Percentiles rank a stretch among this genome's conserved stretches.
Conservation (phyloP, 108 stramenopile genomes). For the Fistulifera pelliculosa region DNA sequence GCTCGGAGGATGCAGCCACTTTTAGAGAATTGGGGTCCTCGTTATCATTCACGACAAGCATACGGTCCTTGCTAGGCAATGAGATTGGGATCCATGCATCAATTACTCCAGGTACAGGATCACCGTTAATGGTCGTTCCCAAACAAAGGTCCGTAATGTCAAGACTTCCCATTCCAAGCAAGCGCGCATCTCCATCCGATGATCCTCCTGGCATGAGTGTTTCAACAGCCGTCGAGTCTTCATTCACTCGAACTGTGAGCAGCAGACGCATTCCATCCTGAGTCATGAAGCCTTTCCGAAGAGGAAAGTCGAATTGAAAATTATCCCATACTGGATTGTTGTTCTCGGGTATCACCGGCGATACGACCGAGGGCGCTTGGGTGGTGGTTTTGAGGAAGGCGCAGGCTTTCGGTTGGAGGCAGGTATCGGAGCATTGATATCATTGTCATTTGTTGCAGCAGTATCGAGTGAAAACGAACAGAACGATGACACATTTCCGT, state of each 20-base stretch:
- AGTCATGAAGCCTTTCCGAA: constrained; percentile 44
- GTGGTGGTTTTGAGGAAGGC: constrained; percentile 5
- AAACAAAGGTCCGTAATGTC: constrained; percentile 61
- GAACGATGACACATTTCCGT: constrained; percentile 61
- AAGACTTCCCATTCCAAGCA: constrained; percentile 53
- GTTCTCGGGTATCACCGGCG: constrained; percentile 44
- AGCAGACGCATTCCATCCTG: constrained; percentile 34
- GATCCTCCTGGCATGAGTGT: constrained; percentile 35
- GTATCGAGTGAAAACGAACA: constrained; percentile 31
- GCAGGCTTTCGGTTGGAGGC: not conserved
- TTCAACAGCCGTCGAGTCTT: constrained; percentile 54
- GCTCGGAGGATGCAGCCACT: constrained; percentile 3
- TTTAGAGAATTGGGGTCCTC: not conserved
- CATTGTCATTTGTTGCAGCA: constrained; percentile 4
- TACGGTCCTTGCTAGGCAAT: constrained; percentile 4
- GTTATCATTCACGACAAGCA: constrained; percentile 3
- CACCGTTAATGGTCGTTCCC: constrained; percentile 30
- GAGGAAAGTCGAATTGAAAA: constrained; percentile 38
- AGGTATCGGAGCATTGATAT: not conserved
- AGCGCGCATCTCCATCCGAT: constrained; percentile 33
- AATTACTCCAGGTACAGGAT: constrained; percentile 28
- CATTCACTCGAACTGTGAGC: constrained; percentile 52
- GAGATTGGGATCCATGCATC: constrained; percentile 64
- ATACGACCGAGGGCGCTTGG: constrained; percentile 16
- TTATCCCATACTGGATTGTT: constrained; percentile 66